Percentiles rank a stretch among this genome's conserved stretches.
Conservation (phyloP, 2,329 filamentous ascomycete species). For the Sclerotinia spermophila region DNA sequence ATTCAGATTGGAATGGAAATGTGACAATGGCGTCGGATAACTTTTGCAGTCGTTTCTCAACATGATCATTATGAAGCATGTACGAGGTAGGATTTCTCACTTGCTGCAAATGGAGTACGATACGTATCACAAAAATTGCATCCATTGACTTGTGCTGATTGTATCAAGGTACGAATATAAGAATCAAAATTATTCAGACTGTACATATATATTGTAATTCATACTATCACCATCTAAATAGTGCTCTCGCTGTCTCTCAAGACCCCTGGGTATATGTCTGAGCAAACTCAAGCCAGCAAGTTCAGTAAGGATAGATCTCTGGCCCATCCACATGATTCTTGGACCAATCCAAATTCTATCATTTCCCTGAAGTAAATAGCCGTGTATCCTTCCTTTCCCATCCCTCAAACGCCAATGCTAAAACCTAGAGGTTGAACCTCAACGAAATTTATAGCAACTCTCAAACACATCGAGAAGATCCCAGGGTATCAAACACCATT, state of each 20-base stretch:
- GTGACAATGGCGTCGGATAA: not conserved
- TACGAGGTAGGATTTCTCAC: not conserved
- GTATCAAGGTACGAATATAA: not conserved
- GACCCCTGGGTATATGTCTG: slow-evolving; percentile 8
- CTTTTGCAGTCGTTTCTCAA: not conserved
- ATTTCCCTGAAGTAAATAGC: not conserved
- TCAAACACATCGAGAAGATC: not conserved
- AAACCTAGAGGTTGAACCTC: not conserved
- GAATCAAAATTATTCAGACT: not conserved
- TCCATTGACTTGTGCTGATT: not conserved
- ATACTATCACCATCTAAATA: not conserved
- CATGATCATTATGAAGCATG: not conserved
- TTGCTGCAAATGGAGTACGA: not conserved
- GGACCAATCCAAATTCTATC: not conserved
- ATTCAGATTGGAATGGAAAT: not conserved
- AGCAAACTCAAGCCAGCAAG: not conserved
- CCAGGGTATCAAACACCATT: not conserved
- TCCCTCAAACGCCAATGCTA: slow-evolving; percentile 5
- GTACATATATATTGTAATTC: not conserved
- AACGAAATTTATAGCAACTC: not conserved
- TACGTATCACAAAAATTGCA: not conserved
- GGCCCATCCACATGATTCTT: not conserved
- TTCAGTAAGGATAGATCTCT: not conserved
- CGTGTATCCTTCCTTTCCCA: not conserved
- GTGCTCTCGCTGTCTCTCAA: not conserved